Base-by-base conservation (phyloP, 2,329 filamentous ascomycete species). In the Balansia obtecta region DNA sequence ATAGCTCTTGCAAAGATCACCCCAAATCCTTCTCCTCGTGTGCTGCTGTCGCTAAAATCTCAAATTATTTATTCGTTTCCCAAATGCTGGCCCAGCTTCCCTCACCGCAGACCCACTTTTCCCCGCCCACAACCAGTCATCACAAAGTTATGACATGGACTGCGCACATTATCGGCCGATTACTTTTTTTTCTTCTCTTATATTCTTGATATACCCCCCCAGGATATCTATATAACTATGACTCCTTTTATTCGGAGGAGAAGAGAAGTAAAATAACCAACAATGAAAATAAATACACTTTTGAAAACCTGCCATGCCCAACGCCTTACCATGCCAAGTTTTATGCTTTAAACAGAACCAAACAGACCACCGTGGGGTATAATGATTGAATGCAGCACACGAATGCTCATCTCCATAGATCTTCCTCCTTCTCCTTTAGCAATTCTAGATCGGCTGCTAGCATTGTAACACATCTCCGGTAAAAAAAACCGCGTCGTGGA, bases 171-270 rank as follows among this genome's bases (percentile, higher is more conserved):
- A 18, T 11, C n/a, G n/a, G n/a, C 20, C 13, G 38, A 10, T 13
- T 10, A 11, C 20, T 12, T 40, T 16, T 16, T n/a, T 27, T 30
- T 22, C 20, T 13, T 13, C n/a, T 47, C 39, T 18, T 50, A 22
- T 44, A 16, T 10, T 43, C 42, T 48, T 34, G 34, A 12, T 13
- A 20, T 42, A 39, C 51, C 48, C 52, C 51, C 48, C 52, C 42
- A 51, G 39, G 46, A 33, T 12, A 3, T 51, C 52, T 56, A 54
- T 54, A 16, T 54, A 54, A 41, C 54, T 54, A 52, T 48, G 43
- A 41, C 54, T 52, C 54, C 27, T 27, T 56, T 50, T 53, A 57
- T 52, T 54, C 32, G 40, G 52, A 54, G 56, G 56, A 46, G 32
- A 50, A 49, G 45, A 53, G 45, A 45, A 51, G 30, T 38, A 45